phyloP scores from a whole-genome alignment of 1,139 yeast species.

The Oligophagozyma castellii region DNA sequence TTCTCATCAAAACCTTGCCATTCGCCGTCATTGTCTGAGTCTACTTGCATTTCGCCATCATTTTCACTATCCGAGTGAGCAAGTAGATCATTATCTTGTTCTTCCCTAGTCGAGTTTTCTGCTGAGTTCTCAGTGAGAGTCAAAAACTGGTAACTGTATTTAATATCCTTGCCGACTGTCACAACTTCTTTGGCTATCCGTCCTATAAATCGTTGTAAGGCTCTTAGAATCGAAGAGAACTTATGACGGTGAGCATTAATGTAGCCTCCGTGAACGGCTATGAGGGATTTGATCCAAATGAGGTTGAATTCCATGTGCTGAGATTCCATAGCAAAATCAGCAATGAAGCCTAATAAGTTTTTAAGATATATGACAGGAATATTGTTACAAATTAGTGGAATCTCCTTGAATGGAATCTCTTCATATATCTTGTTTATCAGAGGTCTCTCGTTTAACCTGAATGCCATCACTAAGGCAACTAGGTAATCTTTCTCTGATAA shows the following conservation, averaged over 20 bases:
- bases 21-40: slow-evolving; percentile 14
- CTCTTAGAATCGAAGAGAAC: slow-evolving; percentile 53
- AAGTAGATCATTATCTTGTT: slow-evolving; percentile 9
- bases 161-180: slow-evolving; percentile 39
- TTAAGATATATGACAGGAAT: slow-evolving; percentile 69
- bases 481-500: slow-evolving; percentile 59
- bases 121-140: slow-evolving; percentile 25
- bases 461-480: slow-evolving; percentile 81
- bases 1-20: slow-evolving; percentile 21
- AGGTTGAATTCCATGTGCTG: slow-evolving; percentile 78
- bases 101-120: slow-evolving; percentile 15
- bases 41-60: slow-evolving; percentile 9
- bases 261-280: slow-evolving; percentile 65
- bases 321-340: slow-evolving; percentile 55
- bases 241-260: slow-evolving; percentile 51
- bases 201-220: slow-evolving; percentile 61
- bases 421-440: slow-evolving; percentile 67
- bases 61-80: slow-evolving; percentile 1
- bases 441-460: slow-evolving; percentile 73
- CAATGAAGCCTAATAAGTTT: slow-evolving; percentile 56
- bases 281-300: slow-evolving; percentile 60
- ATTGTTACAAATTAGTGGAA: slow-evolving; percentile 48
- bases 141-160: slow-evolving; percentile 36
- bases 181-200: slow-evolving; percentile 66
- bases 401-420: slow-evolving; percentile 58